Evolutionary conservation across 2,329 filamentous ascomycete genomes (phyloP), one percentile per base, ranked within the genome.

Genomic region (Myriosclerotinia curreyana): DNA sequence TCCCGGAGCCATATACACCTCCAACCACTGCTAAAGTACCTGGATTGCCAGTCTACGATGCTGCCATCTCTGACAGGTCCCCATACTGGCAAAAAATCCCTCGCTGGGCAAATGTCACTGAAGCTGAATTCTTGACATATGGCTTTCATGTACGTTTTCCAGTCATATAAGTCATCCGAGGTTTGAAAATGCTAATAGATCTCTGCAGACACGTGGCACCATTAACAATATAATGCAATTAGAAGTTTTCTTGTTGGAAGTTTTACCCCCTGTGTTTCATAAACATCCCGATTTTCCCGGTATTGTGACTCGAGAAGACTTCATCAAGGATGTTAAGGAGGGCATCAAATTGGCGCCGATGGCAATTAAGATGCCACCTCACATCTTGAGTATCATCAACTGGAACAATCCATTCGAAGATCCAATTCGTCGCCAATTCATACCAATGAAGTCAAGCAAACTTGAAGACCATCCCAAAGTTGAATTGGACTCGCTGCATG

Each of bases 321-420:
- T 87, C 64, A 79, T 86, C 55, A 69, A 75, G 2, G 83, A 88
- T 72, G 79, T 86, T 4, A 70, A 79, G 34, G 75, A 76, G 20
- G 86, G 84, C 14, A 79, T 87, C 61, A 77, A 75, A 25, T 71
- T 76, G 6, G 81, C 84, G 0, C 81, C 84, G 2, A 88, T 88
- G 86, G 78, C 83, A 0, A 78, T 86, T 48, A 78, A 84, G 12
- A 74, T 87, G 64, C 86, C 83, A 42, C 86, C 86, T 1, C 84
- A 88, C 66, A 77, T 86, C 5, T 73, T 88, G 38, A 83, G 83
- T 66, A 78, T 80, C 2, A 81, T 86, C 63, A 76, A 88, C 70
- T 88, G 86, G 86, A 70, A 72, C 0, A 78, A 85, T 64, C 83
- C 85, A 7, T 76, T 84, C 1, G 78, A 83, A 54, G 85, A 87